Percentiles rank a stretch among this genome's conserved stretches.
Evolutionary conservation across 352 stramenopile genomes (phyloP).

Genomic region (Phytophthora pluvialis): DNA sequence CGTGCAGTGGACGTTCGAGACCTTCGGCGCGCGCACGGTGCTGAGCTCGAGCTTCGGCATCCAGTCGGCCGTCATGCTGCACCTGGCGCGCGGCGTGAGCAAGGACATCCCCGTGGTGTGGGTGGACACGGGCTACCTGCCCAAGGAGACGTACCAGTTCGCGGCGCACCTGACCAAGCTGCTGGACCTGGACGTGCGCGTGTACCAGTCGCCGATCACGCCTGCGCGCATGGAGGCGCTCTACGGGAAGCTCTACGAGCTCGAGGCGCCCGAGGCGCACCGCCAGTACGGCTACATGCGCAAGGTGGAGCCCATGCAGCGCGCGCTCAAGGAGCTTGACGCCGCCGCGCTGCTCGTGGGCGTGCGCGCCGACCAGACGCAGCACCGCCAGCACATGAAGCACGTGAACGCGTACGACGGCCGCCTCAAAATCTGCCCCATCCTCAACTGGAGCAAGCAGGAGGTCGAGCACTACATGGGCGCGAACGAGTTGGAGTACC

Average conservation of each 20-base stretch:
- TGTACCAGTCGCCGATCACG: conserved; percentile 80
- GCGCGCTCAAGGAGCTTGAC: conserved; percentile 64
- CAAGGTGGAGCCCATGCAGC: conserved; percentile 90
- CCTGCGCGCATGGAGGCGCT: conserved; percentile 86
- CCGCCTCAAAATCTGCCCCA: conserved; percentile 87
- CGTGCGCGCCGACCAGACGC: conserved; percentile 81
- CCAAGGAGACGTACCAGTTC: conserved; percentile 87
- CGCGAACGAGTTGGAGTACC: conserved; percentile 69
- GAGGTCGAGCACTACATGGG: conserved; percentile 84
- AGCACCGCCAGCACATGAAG: conserved; percentile 71
- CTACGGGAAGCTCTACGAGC: conserved; percentile 85
- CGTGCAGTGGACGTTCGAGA: conserved; percentile 72
- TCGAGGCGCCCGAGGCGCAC: conserved; percentile 74
- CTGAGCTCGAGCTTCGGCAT: conserved; percentile 90
- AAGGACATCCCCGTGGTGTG: conserved; percentile 74
- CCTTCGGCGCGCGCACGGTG: conserved; percentile 68
- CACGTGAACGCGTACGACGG: conserved; percentile 84
- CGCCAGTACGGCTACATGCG: conserved; percentile 81
- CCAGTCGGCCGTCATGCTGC: conserved; percentile 86
- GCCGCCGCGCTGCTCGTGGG: conserved; percentile 75
- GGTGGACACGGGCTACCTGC: conserved; percentile 88
- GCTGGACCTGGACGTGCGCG: conserved; percentile 71
- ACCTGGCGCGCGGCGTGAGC: conserved; percentile 62
- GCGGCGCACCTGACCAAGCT: conserved; percentile 65
- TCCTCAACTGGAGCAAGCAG: conserved; percentile 80